Evolutionary conservation across 2,329 filamentous ascomycete genomes (phyloP).

Genomic region (Tolypocladium ovalisporum): DNA sequence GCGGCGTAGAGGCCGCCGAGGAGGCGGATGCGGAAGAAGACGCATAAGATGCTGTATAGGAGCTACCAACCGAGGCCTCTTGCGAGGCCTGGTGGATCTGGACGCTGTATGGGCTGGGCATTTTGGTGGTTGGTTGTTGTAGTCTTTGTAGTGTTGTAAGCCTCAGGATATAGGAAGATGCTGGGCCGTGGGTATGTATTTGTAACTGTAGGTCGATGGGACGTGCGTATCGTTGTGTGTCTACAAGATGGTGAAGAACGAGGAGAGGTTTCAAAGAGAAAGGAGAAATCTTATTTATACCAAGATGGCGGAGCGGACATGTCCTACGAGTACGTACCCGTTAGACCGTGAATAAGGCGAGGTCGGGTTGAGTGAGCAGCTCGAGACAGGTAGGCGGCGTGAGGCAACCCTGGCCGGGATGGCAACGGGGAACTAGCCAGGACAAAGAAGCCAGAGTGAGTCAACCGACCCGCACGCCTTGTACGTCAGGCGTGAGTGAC

Average conservation of each 20-base stretch:
- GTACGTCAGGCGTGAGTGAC: neutral
- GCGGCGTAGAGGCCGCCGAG: constrained; percentile 10
- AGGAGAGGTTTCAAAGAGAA: neutral
- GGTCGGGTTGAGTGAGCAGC: neutral
- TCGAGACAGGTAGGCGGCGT: neutral
- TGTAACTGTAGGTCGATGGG: neutral
- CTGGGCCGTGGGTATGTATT: neutral
- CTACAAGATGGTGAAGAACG: neutral
- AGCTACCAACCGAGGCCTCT: constrained; percentile 16
- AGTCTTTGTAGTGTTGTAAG: constrained; percentile 1
- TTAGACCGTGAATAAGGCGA: neutral
- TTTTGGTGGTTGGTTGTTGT: constrained; percentile 3
- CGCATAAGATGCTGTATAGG: constrained; percentile 14
- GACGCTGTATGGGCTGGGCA: constrained; percentile 15
- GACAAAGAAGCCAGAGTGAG: neutral
- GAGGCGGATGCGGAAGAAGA: constrained; percentile 6
- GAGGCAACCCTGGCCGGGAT: constrained; percentile 1
- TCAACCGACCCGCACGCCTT: neutral
- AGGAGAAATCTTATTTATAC: neutral
- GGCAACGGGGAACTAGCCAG: neutral
- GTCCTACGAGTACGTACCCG: neutral
- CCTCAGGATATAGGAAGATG: neutral
- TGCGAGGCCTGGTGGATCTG: constrained; percentile 21
- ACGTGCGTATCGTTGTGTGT: neutral
- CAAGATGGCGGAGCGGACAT: neutral